Evolutionary conservation across 2,329 filamentous ascomycete species (phyloP).

Genomic region (Sphaerulina populicola): DNA sequence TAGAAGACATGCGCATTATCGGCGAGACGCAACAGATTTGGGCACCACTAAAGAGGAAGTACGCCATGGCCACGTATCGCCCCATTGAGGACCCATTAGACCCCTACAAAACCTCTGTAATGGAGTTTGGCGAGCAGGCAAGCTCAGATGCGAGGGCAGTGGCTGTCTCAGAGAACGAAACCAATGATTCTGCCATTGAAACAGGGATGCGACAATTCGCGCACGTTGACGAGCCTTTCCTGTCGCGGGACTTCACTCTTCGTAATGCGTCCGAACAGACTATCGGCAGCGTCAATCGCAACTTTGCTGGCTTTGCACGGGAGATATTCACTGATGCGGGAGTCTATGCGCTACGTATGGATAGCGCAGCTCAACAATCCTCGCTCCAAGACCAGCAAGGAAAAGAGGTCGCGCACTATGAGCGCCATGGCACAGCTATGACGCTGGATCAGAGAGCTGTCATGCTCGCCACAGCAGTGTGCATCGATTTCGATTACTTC

Average conservation of each 20-base stretch:
- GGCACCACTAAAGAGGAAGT: constrained; percentile 55
- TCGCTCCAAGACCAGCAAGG: constrained; percentile 22
- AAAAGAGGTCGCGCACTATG: constrained; percentile 23
- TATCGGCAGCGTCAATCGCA: constrained; percentile 56
- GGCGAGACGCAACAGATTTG: constrained; percentile 57
- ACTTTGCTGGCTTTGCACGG: constrained; percentile 54
- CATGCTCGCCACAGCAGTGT: constrained; percentile 59
- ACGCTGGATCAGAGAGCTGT: constrained; percentile 58
- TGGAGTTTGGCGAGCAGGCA: constrained; percentile 35
- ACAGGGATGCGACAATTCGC: constrained; percentile 53
- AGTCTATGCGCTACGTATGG: constrained; percentile 57
- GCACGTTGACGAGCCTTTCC: constrained; percentile 53
- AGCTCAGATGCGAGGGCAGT: constrained; percentile 41
- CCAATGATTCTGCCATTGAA: constrained; percentile 31
- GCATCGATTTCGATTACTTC: constrained; percentile 60
- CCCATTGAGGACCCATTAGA: constrained; percentile 33
- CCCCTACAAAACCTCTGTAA: constrained; percentile 28
- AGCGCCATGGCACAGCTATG: constrained; percentile 43
- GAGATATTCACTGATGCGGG: constrained; percentile 60
- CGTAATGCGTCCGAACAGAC: constrained; percentile 43
- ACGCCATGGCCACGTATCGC: constrained; percentile 55
- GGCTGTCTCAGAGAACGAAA: constrained; percentile 42
- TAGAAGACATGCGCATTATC: constrained; percentile 54
- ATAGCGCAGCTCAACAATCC: constrained; percentile 45
- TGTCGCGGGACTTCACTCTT: constrained; percentile 58